phyloP scores from a whole-genome alignment of 2,329 filamentous ascomycete genomes.

The Coniochaeta ligniaria region DNA sequence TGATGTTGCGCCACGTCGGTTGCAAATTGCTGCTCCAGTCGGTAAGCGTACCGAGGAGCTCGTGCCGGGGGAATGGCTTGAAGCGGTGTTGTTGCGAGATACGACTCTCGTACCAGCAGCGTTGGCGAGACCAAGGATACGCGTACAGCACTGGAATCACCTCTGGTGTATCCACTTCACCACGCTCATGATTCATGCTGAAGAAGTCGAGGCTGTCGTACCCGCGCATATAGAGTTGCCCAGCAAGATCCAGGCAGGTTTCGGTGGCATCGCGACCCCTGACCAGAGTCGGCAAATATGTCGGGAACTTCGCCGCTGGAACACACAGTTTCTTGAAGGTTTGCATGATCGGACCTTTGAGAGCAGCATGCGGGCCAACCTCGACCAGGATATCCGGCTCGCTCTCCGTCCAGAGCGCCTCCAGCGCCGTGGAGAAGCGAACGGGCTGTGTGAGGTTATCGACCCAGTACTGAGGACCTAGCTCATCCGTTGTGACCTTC shows the following conservation, averaged over 20 bases:
- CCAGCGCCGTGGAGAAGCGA: constrained; percentile 27
- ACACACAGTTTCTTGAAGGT: constrained; percentile 13
- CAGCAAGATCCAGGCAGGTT: constrained; percentile 18
- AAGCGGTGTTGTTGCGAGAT: constrained; percentile 22
- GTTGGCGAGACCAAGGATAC: constrained; percentile 23
- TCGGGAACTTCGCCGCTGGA: constrained; percentile 12
- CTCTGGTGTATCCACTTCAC: constrained; percentile 17
- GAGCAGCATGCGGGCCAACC: constrained; percentile 20
- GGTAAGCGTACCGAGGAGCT: constrained; percentile 24
- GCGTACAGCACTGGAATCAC: constrained; percentile 17
- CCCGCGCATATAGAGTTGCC: constrained; percentile 19
- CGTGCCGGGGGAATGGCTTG: constrained; percentile 24
- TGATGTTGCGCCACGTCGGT: constrained; percentile 29
- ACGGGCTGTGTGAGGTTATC: constrained; percentile 33
- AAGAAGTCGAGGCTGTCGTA: constrained; percentile 19
- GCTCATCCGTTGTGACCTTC: constrained; percentile 24
- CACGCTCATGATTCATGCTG: constrained; percentile 19
- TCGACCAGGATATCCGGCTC: constrained; percentile 17
- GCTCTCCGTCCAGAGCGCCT: constrained; percentile 18
- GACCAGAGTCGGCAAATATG: constrained; percentile 19
- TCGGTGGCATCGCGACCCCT: constrained; percentile 13
- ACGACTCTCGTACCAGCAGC: constrained; percentile 22
- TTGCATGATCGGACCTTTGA: constrained; percentile 20
- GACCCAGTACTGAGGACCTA: constrained; percentile 35
- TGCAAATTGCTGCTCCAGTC: constrained; percentile 25